These are phyloP conservation scores for Aristolochia fimbriata DNA, from an alignment of 164 flowering plant genomes.

Conservation along the genomic window DNA sequence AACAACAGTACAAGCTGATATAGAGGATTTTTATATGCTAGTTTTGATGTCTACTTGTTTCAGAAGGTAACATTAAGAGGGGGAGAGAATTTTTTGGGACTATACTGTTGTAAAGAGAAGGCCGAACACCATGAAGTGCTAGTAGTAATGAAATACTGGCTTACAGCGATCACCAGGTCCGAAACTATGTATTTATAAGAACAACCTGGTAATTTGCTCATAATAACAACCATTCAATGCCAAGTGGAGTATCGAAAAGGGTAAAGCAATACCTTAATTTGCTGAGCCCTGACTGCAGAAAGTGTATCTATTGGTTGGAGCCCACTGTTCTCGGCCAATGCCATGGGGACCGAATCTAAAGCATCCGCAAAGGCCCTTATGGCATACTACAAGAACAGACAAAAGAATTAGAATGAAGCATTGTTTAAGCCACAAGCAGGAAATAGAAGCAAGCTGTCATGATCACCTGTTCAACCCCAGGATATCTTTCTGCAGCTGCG, in stretches of 20 bases:
- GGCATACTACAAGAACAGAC: conserved; percentile 58
- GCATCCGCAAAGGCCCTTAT: conserved; percentile 97
- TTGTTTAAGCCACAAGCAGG: neutral
- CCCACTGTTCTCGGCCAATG: conserved; percentile 98
- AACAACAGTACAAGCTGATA: too few species aligned
- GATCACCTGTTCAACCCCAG: conserved; percentile 96
- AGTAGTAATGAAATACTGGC: too few species aligned
- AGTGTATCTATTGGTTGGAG: conserved; percentile 94
- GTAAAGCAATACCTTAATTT: conserved; percentile 53
- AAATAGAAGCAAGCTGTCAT: neutral
- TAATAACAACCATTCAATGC: neutral
- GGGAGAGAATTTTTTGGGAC: too few species aligned
- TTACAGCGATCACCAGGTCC: too few species aligned
- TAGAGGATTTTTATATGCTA: too few species aligned
- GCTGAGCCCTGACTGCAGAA: conserved; percentile 92
- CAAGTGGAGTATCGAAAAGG: neutral
- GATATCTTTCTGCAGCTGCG: conserved; percentile 86
- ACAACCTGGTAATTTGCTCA: neutral
- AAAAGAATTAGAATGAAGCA: neutral
- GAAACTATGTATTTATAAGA: too few species aligned
- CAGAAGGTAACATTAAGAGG: too few species aligned
- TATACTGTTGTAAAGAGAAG: too few species aligned
- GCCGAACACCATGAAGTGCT: too few species aligned
- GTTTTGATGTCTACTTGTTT: too few species aligned
- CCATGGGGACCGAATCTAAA: conserved; percentile 90